Evolutionary conservation across 208 protist species (phyloP).

Genomic region (Crithidia brevicula): DNA sequence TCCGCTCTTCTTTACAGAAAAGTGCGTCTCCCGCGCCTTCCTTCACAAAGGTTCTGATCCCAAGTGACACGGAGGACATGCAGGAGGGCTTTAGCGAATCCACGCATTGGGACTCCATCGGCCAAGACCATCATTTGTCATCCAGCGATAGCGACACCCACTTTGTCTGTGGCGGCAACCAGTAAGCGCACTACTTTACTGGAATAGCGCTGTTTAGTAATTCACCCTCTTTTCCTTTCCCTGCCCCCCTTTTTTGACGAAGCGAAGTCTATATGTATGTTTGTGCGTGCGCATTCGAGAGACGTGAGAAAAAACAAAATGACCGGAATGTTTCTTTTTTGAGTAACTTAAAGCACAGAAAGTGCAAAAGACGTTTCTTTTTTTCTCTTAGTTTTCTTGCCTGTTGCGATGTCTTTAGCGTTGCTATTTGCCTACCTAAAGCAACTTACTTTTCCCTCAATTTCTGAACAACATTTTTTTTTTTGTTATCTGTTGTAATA

Average conservation of each 20-base stretch:
- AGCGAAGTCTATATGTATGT: too few relatives aligned
- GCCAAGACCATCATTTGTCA: conserved; percentile 17
- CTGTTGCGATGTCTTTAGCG: conserved; percentile 2
- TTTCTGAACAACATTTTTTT: conserved; percentile 1
- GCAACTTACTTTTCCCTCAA: background rate
- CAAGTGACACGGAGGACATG: conserved; percentile 15
- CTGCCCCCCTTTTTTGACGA: background rate
- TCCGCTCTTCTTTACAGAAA: background rate
- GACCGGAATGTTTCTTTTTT: background rate
- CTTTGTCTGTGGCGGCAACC: conserved; percentile 4
- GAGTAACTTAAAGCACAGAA: background rate
- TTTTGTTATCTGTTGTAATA: conserved; percentile 7
- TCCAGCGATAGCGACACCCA: conserved; percentile 30
- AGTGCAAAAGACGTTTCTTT: conserved; percentile 1
- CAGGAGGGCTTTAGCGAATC: conserved; percentile 12
- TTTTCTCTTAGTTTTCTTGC: background rate
- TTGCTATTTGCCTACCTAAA: conserved; percentile 11
- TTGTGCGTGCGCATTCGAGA: background rate
- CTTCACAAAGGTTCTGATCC: conserved; percentile 22
- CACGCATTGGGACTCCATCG: conserved; percentile 14
- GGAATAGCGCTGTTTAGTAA: background rate
- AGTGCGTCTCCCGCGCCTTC: conserved; percentile 1
- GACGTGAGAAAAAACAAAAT: background rate
- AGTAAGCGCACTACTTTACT: background rate
- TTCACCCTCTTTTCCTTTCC: conserved; percentile 1